Evolutionary conservation across 495 filamentous ascomycete species (phyloP), one percentile per base, ranked within the genome.

Genomic region (Clohesyomyces aquaticus): DNA sequence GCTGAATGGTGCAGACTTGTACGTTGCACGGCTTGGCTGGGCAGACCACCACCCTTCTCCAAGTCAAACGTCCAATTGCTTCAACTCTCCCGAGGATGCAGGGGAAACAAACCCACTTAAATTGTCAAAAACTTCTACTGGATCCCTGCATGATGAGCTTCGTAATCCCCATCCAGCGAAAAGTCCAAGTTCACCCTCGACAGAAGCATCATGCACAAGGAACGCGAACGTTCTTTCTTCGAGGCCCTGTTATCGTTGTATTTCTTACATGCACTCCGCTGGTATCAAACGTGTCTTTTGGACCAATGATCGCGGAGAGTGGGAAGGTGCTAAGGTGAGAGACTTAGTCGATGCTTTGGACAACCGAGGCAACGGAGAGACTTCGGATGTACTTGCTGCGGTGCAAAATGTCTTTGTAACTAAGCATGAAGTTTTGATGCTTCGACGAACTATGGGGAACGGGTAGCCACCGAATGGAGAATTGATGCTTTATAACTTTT

Each of bases 261-360:
- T 82, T 26, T 71, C 61, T 0, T 78, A 80, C 57, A 82, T 82
- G 78, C 72, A 79, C 50, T 75, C 74, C 6, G 81, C 77, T 1
- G 81, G 80, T 19, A 80, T 83, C 74, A 82, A 80, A 72, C 76
- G 79, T 21, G 79, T 81, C 10, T 82, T 82, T 59, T 83, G 80
- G 81, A 82, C 79, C 10, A 81, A 76, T 41, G 66, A 75, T 11
- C 66, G 70, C 16, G 80, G 79, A 0, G 64, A 70, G 28, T 82
- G 79, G 81, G 79, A 82, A 66, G 76, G 79, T 18, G 77, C 74
- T 3, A 82, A 82, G 65, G 78, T 82, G 1, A 68, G 77, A 14
- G 79, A 82, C 63, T 64, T 82, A 14, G 75, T 79, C 4, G 75
- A 82, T 54, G 74, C 77, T 22, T 64, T 81, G 29, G 77, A 80